Percentiles rank a stretch among this genome's conserved stretches.
Conservation (phyloP, 2,329 filamentous ascomycete species). For the Aureobasidium leucospermi region DNA sequence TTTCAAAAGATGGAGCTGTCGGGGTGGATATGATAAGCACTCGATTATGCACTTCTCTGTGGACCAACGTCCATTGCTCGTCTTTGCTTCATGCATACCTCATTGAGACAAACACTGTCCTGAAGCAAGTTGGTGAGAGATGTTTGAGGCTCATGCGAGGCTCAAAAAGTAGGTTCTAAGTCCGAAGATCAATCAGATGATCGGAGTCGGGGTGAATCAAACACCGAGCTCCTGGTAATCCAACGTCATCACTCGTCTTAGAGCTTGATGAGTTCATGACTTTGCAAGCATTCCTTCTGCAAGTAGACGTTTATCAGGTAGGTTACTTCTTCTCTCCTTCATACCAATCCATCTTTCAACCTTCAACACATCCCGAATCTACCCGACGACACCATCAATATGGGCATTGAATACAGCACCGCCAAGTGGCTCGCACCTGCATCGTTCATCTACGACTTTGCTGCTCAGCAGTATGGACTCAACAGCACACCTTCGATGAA, state of each 20-base stretch:
- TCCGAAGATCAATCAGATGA: background rate
- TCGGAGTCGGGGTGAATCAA: constrained; percentile 4
- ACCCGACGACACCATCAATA: constrained; percentile 21
- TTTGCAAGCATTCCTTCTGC: background rate
- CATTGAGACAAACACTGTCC: too few species aligned
- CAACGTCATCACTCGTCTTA: background rate
- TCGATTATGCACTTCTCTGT: too few species aligned
- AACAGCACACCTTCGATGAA: constrained; percentile 52
- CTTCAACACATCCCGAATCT: background rate
- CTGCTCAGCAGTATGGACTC: constrained; percentile 53
- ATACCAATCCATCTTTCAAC: background rate
- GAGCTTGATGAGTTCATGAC: constrained; percentile 6
- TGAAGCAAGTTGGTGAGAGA: background rate
- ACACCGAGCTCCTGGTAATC: background rate
- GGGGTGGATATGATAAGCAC: too few species aligned
- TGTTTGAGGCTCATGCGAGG: background rate
- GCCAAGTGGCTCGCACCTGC: constrained; percentile 48
- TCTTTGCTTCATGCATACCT: background rate
- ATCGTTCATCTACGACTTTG: constrained; percentile 51
- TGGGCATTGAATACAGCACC: constrained; percentile 49
- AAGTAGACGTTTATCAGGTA: background rate
- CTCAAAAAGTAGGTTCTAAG: background rate
- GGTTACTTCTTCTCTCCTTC: background rate
- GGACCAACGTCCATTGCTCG: background rate
- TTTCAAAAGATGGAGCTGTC: too few species aligned